Conservation (phyloP, 805 yeast species). For the Suhomyces sp. region DNA sequence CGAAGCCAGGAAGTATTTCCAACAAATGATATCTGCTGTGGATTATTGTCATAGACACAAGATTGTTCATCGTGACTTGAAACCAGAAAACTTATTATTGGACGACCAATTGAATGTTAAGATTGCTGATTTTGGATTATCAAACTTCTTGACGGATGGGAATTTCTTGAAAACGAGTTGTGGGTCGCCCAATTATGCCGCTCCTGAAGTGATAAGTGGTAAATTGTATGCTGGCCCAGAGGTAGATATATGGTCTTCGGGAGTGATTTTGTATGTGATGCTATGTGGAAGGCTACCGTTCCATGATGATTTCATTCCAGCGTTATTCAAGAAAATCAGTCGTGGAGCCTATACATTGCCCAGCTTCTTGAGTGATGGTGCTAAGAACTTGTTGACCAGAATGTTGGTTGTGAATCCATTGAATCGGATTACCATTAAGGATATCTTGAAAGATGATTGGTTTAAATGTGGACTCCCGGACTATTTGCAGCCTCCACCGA, state of each 20-base stretch:
- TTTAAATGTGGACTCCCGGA: slow-evolving; percentile 28
- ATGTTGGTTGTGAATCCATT: slow-evolving; percentile 33
- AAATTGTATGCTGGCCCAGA: slow-evolving; percentile 33
- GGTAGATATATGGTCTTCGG: slow-evolving; percentile 32
- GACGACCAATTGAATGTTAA: slow-evolving; percentile 31
- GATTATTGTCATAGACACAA: slow-evolving; percentile 33
- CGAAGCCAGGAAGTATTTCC: slow-evolving; percentile 30
- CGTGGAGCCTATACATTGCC: slow-evolving; percentile 36
- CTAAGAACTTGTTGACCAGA: slow-evolving; percentile 27
- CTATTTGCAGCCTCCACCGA: slow-evolving; percentile 30
- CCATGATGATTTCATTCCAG: slow-evolving; percentile 31
- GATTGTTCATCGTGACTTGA: slow-evolving; percentile 66
- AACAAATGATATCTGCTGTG: slow-evolving; percentile 31
- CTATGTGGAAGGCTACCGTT: slow-evolving; percentile 31
- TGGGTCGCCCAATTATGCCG: slow-evolving; percentile 32
- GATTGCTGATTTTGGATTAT: slow-evolving; percentile 30
- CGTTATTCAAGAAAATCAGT: slow-evolving; percentile 30
- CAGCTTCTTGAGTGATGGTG: slow-evolving; percentile 28
- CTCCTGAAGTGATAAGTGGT: slow-evolving; percentile 31
- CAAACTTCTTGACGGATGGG: slow-evolving; percentile 34
- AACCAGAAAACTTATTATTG: slow-evolving; percentile 65
- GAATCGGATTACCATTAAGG: slow-evolving; percentile 31
- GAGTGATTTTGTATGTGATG: slow-evolving; percentile 31
- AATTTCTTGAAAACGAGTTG: slow-evolving; percentile 31
- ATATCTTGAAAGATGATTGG: slow-evolving; percentile 33